Base-by-base conservation (phyloP, 768 basidiomycete genomes). In the Pleurotus sapidus region DNA sequence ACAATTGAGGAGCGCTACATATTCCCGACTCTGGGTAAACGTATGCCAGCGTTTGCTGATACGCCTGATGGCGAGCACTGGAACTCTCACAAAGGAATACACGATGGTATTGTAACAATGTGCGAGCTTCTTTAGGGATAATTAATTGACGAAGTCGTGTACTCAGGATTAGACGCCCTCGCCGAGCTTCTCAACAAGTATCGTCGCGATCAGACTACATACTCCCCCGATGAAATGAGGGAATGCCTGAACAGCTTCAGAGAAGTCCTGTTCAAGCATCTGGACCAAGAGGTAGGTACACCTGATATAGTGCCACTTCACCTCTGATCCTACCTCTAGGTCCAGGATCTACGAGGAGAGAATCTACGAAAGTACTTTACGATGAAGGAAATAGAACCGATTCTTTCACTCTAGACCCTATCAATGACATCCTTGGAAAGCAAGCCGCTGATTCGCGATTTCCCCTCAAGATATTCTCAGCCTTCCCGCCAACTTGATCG, bases 351-450 rank as follows among this genome's bases (percentile, higher is more conserved):
- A 7, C 68, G 65, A 27, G 79, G 73, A 20, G 77, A 79, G 55
- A 82, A 83, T 57, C 68, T 84, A 67, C 76, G 75, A 66, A 81
- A 82, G 58, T 78, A 82, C 58, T 82, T 81, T 70, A 79, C 72
- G 0, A 58, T 82, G 43, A 70, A 81, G 57, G 80, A 82, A 58
- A 60, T 80, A 14, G 73, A 77, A 24, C 39, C 51, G 9, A 40
- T 54, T 14, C 23, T 54, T 24, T 54, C 51, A 3, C 37, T 54
- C 17, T 34, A 34, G n/a, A n/a, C 43, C 6, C 7, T 17, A 14
- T 45, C 20, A 34, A 11, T 34, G 30, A 34, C 30, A 8, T 30
- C 30, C 30, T 34, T 34, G 30, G 30, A 34, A 34, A 34, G 30
- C 30, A 34, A 9, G 30, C 30, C 30, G 4, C 30, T n/a, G 9